phyloP scores from a whole-genome alignment of 73 alveolate species.

The Breviolum minutum region DNA sequence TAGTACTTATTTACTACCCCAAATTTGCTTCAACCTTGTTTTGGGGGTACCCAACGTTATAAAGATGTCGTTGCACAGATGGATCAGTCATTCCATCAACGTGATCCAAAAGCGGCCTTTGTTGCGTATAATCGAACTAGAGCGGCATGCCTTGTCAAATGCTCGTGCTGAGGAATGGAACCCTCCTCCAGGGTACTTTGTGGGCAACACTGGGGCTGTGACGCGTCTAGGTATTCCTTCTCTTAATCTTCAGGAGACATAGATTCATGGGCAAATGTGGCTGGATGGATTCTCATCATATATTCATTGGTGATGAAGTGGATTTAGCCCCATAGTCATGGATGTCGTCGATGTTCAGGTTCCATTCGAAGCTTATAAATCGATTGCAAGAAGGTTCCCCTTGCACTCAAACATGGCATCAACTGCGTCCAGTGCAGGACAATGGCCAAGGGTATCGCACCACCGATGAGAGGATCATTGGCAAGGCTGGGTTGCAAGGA shows the following conservation, averaged over 20 bases:
- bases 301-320: too few relatives aligned
- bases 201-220: conserved; percentile 76
- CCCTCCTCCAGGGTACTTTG: conserved; percentile 50
- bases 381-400: too few relatives aligned
- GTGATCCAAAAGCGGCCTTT: not conserved
- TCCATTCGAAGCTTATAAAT: too few relatives aligned
- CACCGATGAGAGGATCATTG: not conserved
- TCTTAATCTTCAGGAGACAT: conserved; percentile 38
- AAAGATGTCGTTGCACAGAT: too few relatives aligned
- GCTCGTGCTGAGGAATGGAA: conserved; percentile 2
- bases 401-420: too few relatives aligned
- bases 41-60: too few relatives aligned
- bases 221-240: conserved; percentile 53
- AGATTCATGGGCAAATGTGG: not conserved
- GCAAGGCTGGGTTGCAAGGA: not conserved
- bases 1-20: too few relatives aligned
- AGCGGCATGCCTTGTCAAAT: too few relatives aligned
- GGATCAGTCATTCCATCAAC: not conserved
- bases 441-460: conserved; percentile 93
- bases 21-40: too few relatives aligned
- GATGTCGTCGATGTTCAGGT: too few relatives aligned
- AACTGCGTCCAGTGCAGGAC: not conserved
- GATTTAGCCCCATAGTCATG: too few relatives aligned
- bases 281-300: not conserved
- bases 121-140: not conserved